Evolutionary conservation across 495 filamentous ascomycete species (phyloP), one percentile per base, ranked within the genome.

Genomic region (Hypoxylon lienhwacheense): DNA sequence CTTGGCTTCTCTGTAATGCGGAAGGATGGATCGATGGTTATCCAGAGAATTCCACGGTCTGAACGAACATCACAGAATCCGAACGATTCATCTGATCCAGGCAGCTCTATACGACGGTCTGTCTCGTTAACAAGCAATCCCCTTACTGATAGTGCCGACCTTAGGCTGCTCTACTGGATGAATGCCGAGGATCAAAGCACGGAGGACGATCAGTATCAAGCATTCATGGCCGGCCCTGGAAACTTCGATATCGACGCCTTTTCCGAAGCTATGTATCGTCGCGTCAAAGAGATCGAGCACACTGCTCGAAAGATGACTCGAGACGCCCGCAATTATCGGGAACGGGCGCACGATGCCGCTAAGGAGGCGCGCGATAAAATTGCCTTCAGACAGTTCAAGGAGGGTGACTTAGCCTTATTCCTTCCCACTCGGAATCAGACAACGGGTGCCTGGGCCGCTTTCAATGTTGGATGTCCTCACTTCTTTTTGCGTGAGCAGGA

Each of bases 401-500:
- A 95, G 68, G 92, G 92, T 10, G 93, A 99, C 64, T 80, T 99
- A 11, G 95, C 92, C 16, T 77, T 99, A 7, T 99, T 99, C 75
- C 77, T 97, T 8, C 93, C 93, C 0, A 99, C 93, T 0, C 78
- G 91, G 16, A 97, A 97, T 57, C 91, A 96, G 66, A 86, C 86
- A 17, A 93, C 90, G 4, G 85, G 93, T 7, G 91, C 93, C 2
- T 99, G 93, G 93, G 93, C 93, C 3, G 93, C 95, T 2, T 99
- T 99, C 76, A 99, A 99, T 64, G 85, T 97, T 36, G 90, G 90
- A 0, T 92, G 90, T 42, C 93, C 93, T 10, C 93, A 99, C 68
- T 97, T 90, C 72, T 99, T 99, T 74, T 76, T 99, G 0, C 86
- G 90, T 22, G 93, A 99, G 69, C 89, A 95, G 68, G 91, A 96